Evolutionary conservation across 768 basidiomycete genomes (phyloP).

Genomic region (Amanita pallidorosea): DNA sequence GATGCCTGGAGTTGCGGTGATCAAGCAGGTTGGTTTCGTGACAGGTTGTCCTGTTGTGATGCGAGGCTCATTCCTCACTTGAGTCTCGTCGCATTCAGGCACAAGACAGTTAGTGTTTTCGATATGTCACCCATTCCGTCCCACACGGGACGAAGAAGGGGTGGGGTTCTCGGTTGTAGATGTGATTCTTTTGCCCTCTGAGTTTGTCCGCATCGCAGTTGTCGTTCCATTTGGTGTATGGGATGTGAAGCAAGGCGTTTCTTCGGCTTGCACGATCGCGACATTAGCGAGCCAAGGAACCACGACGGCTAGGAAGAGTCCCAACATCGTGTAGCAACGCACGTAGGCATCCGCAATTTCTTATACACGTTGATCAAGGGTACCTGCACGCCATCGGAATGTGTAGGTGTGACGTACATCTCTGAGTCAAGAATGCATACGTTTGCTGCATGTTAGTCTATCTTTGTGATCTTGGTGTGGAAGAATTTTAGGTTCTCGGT

Average conservation of each 20-base stretch:
- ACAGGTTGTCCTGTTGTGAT: constrained; percentile 9
- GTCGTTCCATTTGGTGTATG: not conserved
- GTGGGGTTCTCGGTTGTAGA: constrained; percentile 7
- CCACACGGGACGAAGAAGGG: constrained; percentile 13
- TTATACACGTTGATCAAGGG: not conserved
- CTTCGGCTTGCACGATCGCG: not conserved
- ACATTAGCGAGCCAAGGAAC: not conserved
- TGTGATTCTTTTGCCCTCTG: not conserved
- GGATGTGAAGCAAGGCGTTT: not conserved
- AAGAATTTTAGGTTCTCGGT: too few relatives aligned
- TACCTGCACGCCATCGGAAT: too few relatives aligned
- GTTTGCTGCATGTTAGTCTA: not conserved
- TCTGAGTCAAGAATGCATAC: not conserved
- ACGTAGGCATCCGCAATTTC: not conserved
- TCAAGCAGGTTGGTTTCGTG: not conserved
- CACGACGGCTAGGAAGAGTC: not conserved
- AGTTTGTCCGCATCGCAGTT: not conserved
- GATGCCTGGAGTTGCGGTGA: not conserved
- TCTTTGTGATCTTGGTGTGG: too few relatives aligned
- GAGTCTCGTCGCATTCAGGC: constrained; percentile 13
- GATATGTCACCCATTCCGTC: constrained; percentile 12
- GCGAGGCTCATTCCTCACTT: constrained; percentile 14
- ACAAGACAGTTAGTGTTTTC: constrained; percentile 12
- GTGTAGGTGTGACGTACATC: not conserved
- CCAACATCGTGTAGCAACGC: not conserved